Evolutionary conservation across 2,329 filamentous ascomycete species (phyloP), one percentile per base, ranked within the genome.

Genomic region (Colletotrichum endophyticum): DNA sequence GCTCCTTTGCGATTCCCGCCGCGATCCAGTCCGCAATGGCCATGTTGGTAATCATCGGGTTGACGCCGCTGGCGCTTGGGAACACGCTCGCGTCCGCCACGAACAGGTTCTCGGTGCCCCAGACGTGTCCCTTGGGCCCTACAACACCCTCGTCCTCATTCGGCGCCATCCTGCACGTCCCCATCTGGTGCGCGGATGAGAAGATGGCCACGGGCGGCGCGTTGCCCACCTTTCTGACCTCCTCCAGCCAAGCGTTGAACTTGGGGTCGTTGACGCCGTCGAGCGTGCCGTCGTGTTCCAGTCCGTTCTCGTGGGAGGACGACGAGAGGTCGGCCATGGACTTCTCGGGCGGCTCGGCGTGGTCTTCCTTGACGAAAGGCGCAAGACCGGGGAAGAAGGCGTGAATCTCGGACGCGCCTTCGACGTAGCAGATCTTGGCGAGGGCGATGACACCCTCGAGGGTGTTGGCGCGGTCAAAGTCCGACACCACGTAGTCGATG

Each of bases 41-140:
- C 94, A 96, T 95, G 73, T 88, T 89, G 15, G 94, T 95, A 59
- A 96, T 87, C 95, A 96, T 96, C 15, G 95, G 95, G 82, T 96
- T 96, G 34, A 96, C 94, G 2, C 95, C 95, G 82, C 92, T 95
- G 13, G 94, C 94, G 73, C 91, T 93, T 2, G 94, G 95, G 77
- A 96, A 94, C 13, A 95, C 92, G 82, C 93, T 95, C 61, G 94
- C 92, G 83, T 96, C 95, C 12, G 92, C 91, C 22, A 96, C 91
- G 81, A 92, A 95, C 79, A 96, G 81, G 1, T 89, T 90, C 79
- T 92, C 85, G 0, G 87, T 88, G 2, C 91, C 94, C 93, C 94
- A 96, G 8, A 95, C 91, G 77, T 83, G 87, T 3, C 92, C 92
- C 76, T 83, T 85, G 5, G 86, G 82, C 80, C 93, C 90, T 4